phyloP scores from a whole-genome alignment of 352 stramenopile species.

The Globisporangium parvum region DNA sequence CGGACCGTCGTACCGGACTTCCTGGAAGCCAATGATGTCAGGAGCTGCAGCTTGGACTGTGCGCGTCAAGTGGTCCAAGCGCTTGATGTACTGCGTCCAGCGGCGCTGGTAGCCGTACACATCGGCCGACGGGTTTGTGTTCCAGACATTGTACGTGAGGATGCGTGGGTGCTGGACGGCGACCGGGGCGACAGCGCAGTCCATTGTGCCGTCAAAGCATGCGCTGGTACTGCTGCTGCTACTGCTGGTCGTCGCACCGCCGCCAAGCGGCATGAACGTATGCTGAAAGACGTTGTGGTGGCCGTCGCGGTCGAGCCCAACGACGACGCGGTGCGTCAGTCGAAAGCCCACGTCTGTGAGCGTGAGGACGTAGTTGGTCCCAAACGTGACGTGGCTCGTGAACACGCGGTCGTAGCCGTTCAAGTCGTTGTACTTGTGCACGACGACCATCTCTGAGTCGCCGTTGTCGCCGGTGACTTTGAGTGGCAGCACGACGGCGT shows the following conservation, averaged over 20 bases:
- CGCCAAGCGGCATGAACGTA: constrained; percentile 33
- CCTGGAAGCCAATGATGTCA: constrained; percentile 82
- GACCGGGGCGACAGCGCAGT: neutral
- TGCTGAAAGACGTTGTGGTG: constrained; percentile 71
- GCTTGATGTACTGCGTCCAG: constrained; percentile 71
- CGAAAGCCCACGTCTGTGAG: constrained; percentile 52
- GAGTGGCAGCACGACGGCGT: constrained; percentile 37
- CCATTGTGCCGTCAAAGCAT: neutral
- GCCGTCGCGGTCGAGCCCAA: constrained; percentile 66
- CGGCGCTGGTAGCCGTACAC: constrained; percentile 51
- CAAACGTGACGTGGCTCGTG: constrained; percentile 62
- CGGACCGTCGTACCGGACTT: constrained; percentile 80
- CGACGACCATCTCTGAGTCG: constrained; percentile 52
- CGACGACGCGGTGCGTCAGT: constrained; percentile 48
- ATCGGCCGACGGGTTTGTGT: constrained; percentile 75
- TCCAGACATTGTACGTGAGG: constrained; percentile 88
- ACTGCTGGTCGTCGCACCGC: no score
- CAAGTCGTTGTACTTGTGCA: constrained; percentile 38
- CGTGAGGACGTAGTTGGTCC: constrained; percentile 58
- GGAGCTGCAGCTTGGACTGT: constrained; percentile 46
- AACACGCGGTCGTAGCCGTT: constrained; percentile 35
- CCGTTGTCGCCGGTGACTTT: constrained; percentile 67
- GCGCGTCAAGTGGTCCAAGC: constrained; percentile 62
- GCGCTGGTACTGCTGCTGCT: neutral
- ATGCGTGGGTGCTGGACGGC: constrained; percentile 37